A percentile compares a stretch with the other conserved stretches of the same genome.
Evolutionary conservation across 306 rosid species (phyloP).

Genomic region (Begonia fuchsioides): DNA sequence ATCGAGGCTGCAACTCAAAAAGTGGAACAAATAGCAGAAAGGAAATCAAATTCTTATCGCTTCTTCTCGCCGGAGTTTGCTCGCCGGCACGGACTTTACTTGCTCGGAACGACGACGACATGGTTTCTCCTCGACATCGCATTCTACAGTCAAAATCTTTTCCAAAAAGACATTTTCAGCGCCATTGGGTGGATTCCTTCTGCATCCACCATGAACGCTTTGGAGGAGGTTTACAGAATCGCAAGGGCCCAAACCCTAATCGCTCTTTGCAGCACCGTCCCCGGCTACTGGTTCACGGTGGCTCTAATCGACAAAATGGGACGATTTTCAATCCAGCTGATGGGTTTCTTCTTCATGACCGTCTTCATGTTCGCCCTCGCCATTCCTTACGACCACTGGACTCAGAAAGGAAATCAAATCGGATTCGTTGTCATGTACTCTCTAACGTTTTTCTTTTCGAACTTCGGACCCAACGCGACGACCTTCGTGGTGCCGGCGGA

Average conservation of each 20-base stretch:
- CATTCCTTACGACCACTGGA: conserved; percentile 65
- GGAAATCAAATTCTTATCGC: conserved; percentile 12
- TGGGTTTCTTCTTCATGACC: conserved; percentile 84
- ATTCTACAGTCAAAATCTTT: conserved; percentile 57
- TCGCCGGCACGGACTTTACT: conserved; percentile 46
- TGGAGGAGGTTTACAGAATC: conserved; percentile 44
- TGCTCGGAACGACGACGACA: conserved; percentile 51
- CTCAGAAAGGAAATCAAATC: conserved; percentile 29
- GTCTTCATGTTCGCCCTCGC: conserved; percentile 64
- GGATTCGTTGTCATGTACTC: conserved; percentile 54
- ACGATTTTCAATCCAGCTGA: conserved; percentile 51
- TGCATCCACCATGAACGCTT: conserved; percentile 47
- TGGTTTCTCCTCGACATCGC: conserved; percentile 77
- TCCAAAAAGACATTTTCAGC: conserved; percentile 62
- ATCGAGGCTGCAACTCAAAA: conserved; percentile 23
- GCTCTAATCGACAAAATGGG: conserved; percentile 53
- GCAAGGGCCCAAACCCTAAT: conserved; percentile 65
- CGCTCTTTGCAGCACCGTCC: conserved; percentile 69
- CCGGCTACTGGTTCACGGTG: conserved; percentile 71
- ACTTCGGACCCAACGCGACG: conserved; percentile 72
- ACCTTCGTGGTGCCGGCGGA: conserved; percentile 76
- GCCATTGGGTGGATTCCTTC: conserved; percentile 69
- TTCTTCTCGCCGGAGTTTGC: conserved; percentile 41
- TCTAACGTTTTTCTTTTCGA: conserved; percentile 56
- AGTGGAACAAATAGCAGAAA: background rate